phyloP scores from a whole-genome alignment of 371 early-diverging fungal genomes.

The Saksenaea oblongispora region DNA sequence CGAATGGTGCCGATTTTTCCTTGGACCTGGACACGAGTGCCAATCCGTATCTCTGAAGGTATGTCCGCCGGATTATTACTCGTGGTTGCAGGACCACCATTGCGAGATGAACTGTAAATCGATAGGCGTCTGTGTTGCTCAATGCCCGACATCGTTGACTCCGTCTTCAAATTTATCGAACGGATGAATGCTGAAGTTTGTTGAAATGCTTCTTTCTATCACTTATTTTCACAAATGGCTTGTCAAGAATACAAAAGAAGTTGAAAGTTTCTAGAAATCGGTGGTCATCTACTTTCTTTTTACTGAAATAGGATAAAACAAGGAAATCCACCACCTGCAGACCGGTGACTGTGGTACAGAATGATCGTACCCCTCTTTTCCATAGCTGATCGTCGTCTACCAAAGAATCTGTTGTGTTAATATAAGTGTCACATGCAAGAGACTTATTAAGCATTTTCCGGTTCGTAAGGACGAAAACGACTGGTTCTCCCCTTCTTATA shows the following conservation, averaged over 20 bases:
- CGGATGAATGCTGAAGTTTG: not conserved
- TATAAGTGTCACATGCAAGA: too few species aligned
- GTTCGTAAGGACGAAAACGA: too few species aligned
- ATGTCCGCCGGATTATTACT: slow-evolving; percentile 5
- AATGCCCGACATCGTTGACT: not conserved
- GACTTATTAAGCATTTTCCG: too few species aligned
- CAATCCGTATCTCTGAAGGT: slow-evolving; percentile 41
- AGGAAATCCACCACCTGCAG: not conserved
- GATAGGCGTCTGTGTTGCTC: slow-evolving; percentile 19
- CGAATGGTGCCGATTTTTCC: slow-evolving; percentile 63
- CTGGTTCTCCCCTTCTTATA: too few species aligned
- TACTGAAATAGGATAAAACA: not conserved
- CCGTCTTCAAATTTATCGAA: not conserved
- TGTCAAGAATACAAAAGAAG: not conserved
- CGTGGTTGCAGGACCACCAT: slow-evolving; percentile 10
- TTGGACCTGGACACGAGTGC: slow-evolving; percentile 61
- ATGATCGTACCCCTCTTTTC: too few species aligned
- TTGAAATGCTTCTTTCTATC: slow-evolving; percentile 2
- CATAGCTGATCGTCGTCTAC: too few species aligned
- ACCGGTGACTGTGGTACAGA: too few species aligned
- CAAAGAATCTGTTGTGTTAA: too few species aligned
- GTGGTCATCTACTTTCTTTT: slow-evolving; percentile 1
- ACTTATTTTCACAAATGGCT: not conserved
- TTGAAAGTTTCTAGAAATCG: not conserved
- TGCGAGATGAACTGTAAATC: slow-evolving; percentile 17